Evolutionary conservation across 2,329 filamentous ascomycete genomes (phyloP).

Genomic region (Colletotrichum caudatum): DNA sequence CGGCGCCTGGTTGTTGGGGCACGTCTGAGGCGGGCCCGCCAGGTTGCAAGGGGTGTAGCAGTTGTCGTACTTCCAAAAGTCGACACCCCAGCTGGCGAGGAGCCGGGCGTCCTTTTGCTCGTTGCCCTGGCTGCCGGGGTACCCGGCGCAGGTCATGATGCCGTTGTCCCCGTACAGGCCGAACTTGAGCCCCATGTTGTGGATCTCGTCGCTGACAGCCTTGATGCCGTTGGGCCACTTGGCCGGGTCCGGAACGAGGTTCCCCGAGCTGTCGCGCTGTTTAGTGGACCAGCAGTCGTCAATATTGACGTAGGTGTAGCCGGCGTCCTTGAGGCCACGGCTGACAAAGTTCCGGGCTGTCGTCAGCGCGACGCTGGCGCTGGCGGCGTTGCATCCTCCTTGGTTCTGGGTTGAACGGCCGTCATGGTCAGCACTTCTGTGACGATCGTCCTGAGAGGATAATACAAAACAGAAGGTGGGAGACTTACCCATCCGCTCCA

Average conservation of each 20-base stretch:
- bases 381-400: slow-evolving; percentile 1
- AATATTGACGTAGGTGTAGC: slow-evolving; percentile 47
- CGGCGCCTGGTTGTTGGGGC: slow-evolving; percentile 1
- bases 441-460: background rate
- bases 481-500: background rate
- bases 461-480: background rate
- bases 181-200: slow-evolving; percentile 52
- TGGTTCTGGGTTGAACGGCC: background rate
- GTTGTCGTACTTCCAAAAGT: slow-evolving; percentile 66
- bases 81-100: slow-evolving; percentile 64
- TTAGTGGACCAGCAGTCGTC: slow-evolving; percentile 52
- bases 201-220: slow-evolving; percentile 50
- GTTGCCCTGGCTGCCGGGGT: slow-evolving; percentile 42
- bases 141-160: slow-evolving; percentile 60
- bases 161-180: slow-evolving; percentile 57
- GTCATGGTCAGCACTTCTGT: background rate
- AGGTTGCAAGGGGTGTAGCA: slow-evolving; percentile 45
- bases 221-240: slow-evolving; percentile 55
- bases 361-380: background rate
- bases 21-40: background rate
- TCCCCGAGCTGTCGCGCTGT: slow-evolving; percentile 42
- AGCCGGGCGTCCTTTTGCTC: slow-evolving; percentile 64
- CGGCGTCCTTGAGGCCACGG: slow-evolving; percentile 45
- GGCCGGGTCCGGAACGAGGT: slow-evolving; percentile 47
- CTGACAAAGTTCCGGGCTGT: slow-evolving; percentile 34